phyloP scores from a whole-genome alignment of 148 eudicot species.

The Mesembryanthemum crystallinum region DNA sequence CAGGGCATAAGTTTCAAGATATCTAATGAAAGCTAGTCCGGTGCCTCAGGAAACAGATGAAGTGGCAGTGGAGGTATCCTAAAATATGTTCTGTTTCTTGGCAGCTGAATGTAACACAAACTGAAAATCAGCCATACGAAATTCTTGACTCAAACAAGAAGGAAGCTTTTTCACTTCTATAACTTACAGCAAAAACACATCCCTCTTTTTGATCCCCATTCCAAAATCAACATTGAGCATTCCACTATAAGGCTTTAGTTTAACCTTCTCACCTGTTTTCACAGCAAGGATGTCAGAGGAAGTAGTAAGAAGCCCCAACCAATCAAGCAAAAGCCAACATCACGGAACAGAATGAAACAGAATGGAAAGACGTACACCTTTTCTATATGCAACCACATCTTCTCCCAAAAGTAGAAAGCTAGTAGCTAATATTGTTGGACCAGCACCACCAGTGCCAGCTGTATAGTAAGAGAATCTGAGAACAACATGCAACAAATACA shows the following conservation, averaged over 20 bases:
- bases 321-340: slow-evolving; percentile 3
- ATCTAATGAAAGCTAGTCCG: not conserved
- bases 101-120: no score
- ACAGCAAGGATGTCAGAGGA: slow-evolving; percentile 20
- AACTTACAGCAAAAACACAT: slow-evolving; percentile 93
- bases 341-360: not conserved
- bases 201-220: slow-evolving; percentile 70
- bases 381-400: slow-evolving; percentile 81
- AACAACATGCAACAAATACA: slow-evolving; percentile 8
- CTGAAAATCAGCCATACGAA: not conserved
- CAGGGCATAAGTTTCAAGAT: not conserved
- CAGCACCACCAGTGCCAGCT: slow-evolving; percentile 99
- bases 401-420: slow-evolving; percentile 96
- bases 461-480: slow-evolving; percentile 92
- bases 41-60: not conserved
- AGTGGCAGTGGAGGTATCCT: not conserved
- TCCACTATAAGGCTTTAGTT: slow-evolving; percentile 90
- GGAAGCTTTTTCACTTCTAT: not conserved
- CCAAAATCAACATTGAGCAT: slow-evolving; percentile 90
- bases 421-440: slow-evolving; percentile 95
- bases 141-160: not conserved
- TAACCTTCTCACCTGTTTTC: slow-evolving; percentile 66
- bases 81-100: not conserved
- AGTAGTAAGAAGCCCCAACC: not conserved
- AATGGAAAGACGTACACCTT: slow-evolving; percentile 74